These are phyloP conservation scores for Aspergillus niger DNA, from an alignment of 2,329 filamentous ascomycete species.

Conservation along the genomic window DNA sequence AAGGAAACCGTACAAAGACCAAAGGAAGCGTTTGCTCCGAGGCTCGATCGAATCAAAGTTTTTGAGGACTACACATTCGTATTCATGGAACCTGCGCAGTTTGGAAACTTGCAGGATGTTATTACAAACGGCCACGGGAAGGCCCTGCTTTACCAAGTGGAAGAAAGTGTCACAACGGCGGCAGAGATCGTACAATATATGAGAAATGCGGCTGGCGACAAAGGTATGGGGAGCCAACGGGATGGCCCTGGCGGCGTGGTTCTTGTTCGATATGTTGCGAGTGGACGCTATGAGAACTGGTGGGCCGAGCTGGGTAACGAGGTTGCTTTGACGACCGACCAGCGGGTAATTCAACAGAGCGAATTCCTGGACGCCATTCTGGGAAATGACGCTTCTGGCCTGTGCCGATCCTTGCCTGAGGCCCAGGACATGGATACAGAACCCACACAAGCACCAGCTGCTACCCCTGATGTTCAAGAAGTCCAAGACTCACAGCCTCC, in stretches of 20 bases:
- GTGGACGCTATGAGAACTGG: conserved; percentile 64
- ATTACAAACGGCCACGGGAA: conserved; percentile 84
- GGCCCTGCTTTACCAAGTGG: conserved; percentile 66
- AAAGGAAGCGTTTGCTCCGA: conserved; percentile 70
- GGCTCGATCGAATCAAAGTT: conserved; percentile 65
- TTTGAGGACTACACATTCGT: conserved; percentile 89
- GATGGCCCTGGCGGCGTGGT: conserved; percentile 70
- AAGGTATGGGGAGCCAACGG: conserved; percentile 65
- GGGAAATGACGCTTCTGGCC: conserved; percentile 70
- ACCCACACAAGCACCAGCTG: conserved; percentile 4
- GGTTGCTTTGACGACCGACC: conserved; percentile 72
- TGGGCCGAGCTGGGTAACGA: conserved; percentile 67
- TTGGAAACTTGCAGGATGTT: conserved; percentile 70
- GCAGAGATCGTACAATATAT: conserved; percentile 79
- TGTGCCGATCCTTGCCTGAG: conserved; percentile 66
- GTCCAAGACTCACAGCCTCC: conserved; percentile 17
- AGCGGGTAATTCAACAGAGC: conserved; percentile 82
- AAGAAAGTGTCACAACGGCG: conserved; percentile 64
- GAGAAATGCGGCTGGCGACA: conserved; percentile 72
- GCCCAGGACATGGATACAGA: conserved; percentile 30
- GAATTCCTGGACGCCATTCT: conserved; percentile 91
- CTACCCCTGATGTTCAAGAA: conserved; percentile 13
- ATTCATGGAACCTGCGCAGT: conserved; percentile 76
- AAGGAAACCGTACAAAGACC: conserved; percentile 73
- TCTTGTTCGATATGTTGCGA: conserved; percentile 70